A percentile compares a stretch with the other conserved stretches of the same genome.
These are phyloP conservation scores for Phyllosticta capitalensis DNA, from an alignment of 2,329 filamentous ascomycete species.

Conservation along the genomic window DNA sequence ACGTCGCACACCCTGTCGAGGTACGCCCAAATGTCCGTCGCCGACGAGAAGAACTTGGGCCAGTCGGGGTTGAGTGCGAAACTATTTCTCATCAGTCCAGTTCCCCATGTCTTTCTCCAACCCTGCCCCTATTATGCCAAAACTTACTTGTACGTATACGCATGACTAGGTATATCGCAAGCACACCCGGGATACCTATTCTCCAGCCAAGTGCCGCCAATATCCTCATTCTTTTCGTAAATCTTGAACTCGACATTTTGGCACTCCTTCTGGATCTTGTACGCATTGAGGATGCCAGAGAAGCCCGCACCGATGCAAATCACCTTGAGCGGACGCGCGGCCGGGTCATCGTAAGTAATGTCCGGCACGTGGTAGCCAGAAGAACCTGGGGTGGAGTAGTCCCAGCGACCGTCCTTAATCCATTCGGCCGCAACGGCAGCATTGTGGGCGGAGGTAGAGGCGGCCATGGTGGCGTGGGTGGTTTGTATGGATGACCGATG, in stretches of 20 bases:
- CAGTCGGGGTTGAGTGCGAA: conserved; percentile 40
- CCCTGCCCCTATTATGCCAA: too few species aligned
- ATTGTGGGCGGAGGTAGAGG: too few species aligned
- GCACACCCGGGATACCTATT: conserved; percentile 34
- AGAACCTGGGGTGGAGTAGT: conserved; percentile 36
- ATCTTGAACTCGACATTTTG: conserved; percentile 38
- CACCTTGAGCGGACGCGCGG: conserved; percentile 36
- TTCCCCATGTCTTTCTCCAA: neutral
- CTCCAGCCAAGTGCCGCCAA: conserved; percentile 39
- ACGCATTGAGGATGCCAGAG: conserved; percentile 38
- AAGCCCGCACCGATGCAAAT: conserved; percentile 41
- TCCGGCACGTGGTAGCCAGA: conserved; percentile 33
- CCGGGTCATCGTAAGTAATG: conserved; percentile 31
- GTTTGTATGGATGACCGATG: too few species aligned
- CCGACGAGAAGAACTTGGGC: conserved; percentile 38
- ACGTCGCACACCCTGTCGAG: conserved; percentile 39
- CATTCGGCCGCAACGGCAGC: conserved; percentile 17
- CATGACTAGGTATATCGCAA: conserved; percentile 38
- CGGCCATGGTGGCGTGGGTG: too few species aligned
- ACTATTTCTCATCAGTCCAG: conserved; percentile 8
- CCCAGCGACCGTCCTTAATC: conserved; percentile 24
- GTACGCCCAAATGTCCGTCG: conserved; percentile 40
- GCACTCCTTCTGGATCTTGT: conserved; percentile 38
- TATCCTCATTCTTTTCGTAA: conserved; percentile 38
- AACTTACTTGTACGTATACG: conserved; percentile 30